These are phyloP conservation scores for Lanmaoa rubissima DNA, from an alignment of 768 basidiomycete species.

Conservation along the genomic window DNA sequence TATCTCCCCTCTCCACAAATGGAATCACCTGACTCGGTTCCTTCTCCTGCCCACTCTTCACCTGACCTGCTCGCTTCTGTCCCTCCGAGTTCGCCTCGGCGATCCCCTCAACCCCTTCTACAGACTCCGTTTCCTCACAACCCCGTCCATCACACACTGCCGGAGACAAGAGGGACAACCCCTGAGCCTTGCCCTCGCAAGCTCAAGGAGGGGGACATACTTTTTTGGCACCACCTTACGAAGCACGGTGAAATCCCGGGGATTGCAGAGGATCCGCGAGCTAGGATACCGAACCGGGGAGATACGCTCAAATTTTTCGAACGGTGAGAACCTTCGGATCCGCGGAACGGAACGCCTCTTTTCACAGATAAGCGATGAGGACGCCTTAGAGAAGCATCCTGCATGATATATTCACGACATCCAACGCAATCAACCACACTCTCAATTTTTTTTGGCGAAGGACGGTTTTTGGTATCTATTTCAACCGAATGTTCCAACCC, in stretches of 20 bases:
- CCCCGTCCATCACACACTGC: conserved; percentile 10
- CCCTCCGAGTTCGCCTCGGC: conserved; percentile 20
- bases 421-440: conserved; percentile 15
- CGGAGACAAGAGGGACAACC: conserved; percentile 9
- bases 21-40: conserved; percentile 22
- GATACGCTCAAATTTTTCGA: conserved; percentile 18
- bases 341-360: conserved; percentile 7
- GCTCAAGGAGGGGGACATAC: conserved; percentile 56
- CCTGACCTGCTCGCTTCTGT: conserved; percentile 21
- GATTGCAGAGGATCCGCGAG: conserved; percentile 59
- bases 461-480: conserved; percentile 31
- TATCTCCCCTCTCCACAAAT: conserved; percentile 24
- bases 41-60: conserved; percentile 25
- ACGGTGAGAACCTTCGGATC: conserved; percentile 25
- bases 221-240: conserved; percentile 76
- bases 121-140: conserved; percentile 12
- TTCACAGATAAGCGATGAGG: conserved; percentile 11
- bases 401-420: conserved; percentile 31
- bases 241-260: conserved; percentile 72
- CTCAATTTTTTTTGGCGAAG: conserved; percentile 14
- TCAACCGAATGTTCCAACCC: conserved; percentile 25
- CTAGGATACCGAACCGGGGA: conserved; percentile 30
- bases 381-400: conserved; percentile 7
- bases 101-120: conserved; percentile 22
- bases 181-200: conserved; percentile 33